A percentile compares a stretch with the other conserved stretches of the same genome.
Evolutionary conservation across 495 filamentous ascomycete species (phyloP).

Genomic region (Lineolata rhizophorae): DNA sequence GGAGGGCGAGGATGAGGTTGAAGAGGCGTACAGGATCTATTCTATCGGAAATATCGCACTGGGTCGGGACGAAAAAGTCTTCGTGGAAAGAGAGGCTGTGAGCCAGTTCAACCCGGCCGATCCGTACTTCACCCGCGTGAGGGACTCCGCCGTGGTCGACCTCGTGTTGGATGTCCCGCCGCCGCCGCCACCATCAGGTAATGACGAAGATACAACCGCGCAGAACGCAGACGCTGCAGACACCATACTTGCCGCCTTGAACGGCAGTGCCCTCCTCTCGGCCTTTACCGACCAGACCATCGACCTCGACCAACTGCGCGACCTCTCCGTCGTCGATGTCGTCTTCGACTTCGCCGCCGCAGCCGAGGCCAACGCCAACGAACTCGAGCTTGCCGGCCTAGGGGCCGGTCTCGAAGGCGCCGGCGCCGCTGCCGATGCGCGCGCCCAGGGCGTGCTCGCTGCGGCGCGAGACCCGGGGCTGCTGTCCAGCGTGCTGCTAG

Average conservation of each 20-base stretch:
- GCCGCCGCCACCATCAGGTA: not conserved
- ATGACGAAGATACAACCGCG: too few species aligned
- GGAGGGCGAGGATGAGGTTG: slow-evolving; percentile 1
- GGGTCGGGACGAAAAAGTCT: slow-evolving; percentile 77
- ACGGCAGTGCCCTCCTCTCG: not conserved
- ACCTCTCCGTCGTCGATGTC: slow-evolving; percentile 1
- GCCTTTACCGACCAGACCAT: too few species aligned
- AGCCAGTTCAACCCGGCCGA: slow-evolving; percentile 50
- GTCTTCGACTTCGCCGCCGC: slow-evolving; percentile 3
- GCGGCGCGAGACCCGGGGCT: too few species aligned
- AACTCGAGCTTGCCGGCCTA: too few species aligned
- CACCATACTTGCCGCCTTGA: too few species aligned
- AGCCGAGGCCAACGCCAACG: slow-evolving; percentile 1
- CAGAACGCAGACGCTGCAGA: too few species aligned
- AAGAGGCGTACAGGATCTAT: slow-evolving; percentile 16
- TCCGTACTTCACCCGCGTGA: slow-evolving; percentile 59
- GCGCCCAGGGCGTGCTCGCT: too few species aligned
- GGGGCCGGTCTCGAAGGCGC: too few species aligned
- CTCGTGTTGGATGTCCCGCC: slow-evolving; percentile 36
- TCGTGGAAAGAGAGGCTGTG: slow-evolving; percentile 54
- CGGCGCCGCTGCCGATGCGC: too few species aligned
- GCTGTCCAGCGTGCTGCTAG: too few species aligned
- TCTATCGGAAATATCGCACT: slow-evolving; percentile 61
- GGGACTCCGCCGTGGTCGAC: slow-evolving; percentile 51
- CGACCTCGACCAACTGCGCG: not conserved